Conservation (phyloP, 2,329 filamentous ascomycete species). For the Harringtonia lauricola region DNA sequence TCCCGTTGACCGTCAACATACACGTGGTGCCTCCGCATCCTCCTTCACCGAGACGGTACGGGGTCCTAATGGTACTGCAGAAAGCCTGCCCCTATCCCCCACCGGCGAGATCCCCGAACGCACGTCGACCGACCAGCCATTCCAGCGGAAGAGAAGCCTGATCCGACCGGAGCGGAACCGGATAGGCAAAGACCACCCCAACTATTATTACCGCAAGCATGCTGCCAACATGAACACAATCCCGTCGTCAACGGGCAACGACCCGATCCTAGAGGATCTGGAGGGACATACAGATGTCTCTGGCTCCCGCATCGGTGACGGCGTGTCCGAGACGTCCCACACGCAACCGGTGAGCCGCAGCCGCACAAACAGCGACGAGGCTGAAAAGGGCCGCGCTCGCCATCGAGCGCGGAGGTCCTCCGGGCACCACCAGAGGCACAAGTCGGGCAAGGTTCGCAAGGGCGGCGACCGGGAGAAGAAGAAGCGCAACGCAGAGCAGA, state of each 20-base stretch:
- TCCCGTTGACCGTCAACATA: constrained; percentile 32
- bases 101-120: constrained; percentile 23
- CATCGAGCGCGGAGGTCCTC: constrained; percentile 15
- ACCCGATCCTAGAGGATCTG: constrained; percentile 72
- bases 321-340: constrained; percentile 22
- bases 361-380: constrained; percentile 19
- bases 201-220: constrained; percentile 93
- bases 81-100: constrained; percentile 43
- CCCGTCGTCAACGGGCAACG: constrained; percentile 86
- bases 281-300: constrained; percentile 48
- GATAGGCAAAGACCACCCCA: constrained; percentile 78
- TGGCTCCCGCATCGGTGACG: constrained; percentile 10
- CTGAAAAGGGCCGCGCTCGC: constrained; percentile 25
- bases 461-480: constrained; percentile 25
- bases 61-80: constrained; percentile 43
- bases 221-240: constrained; percentile 84
- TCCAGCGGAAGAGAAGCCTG: constrained; percentile 71
- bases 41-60: constrained; percentile 43
- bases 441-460: constrained; percentile 56
- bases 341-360: constrained; percentile 21
- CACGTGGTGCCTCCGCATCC: constrained; percentile 44
- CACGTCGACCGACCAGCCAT: constrained; percentile 18
- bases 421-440: constrained; percentile 15
- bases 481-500: constrained; percentile 46
- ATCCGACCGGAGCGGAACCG: constrained; percentile 80